Base-by-base conservation (phyloP, 2,329 filamentous ascomycete genomes). In the Colletotrichum sp. region DNA sequence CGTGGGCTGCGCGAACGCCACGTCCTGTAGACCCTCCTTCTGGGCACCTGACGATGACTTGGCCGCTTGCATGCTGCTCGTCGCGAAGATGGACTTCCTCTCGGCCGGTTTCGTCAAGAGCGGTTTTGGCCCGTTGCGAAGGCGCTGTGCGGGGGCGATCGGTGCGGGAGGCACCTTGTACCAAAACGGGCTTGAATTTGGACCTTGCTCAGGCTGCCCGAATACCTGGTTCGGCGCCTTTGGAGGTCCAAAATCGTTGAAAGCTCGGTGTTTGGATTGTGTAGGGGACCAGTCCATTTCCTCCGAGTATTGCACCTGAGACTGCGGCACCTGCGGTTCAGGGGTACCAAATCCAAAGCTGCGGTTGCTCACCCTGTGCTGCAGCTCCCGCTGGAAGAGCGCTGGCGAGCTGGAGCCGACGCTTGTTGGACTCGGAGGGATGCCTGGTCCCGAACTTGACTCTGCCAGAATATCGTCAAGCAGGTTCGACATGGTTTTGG, bases 211-310 rank as follows among this genome's bases (percentile, higher is more conserved):
- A 1, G 86, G 82, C 71, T 89, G 85, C 63, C 84, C 86, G 74
- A 91, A 91, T 2, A 85, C 81, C 9, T 85, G 79, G 59, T 86
- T 85, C 60, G 85, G 84, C 75, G 83, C 79, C 68, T 82, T 83
- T 57, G 85, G 82, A 19, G 85, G 79, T 44, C 87, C 82, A 61
- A 85, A 82, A 60, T 88, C 84, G 75, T 86, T 88, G 80, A 92
- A 92, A 11, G 90, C 90, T 69, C 90, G 89, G 75, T 92, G 85
- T 65, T 86, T 85, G n/a, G 89, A 88, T 71, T 86, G 85, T 0
- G 91, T 91, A 1, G 93, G 93, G 4, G 92, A 90, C 92, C 94
- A 95, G 80, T 96, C 94, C 94, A 96, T 96, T 71, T 90, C 89
- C 52, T 93, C 90, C 2, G 85, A 86, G 72, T 89, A 85, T 11